A percentile compares a stretch with the other conserved stretches of the same genome.
phyloP scores from a whole-genome alignment of 2,329 filamentous ascomycete genomes.

The Aureobasidium sp. region DNA sequence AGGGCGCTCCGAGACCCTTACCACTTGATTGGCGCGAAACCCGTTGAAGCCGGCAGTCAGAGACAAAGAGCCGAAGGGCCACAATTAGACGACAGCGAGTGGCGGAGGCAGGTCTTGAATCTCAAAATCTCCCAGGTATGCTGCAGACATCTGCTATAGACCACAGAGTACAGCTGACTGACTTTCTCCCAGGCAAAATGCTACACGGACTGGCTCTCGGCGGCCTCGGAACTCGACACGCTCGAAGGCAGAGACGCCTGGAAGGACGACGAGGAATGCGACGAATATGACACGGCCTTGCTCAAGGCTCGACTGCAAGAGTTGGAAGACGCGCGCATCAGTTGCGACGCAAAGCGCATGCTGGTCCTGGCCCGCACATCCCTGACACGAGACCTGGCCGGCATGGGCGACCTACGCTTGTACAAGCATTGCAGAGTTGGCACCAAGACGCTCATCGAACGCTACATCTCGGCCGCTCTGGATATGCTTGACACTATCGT shows the following conservation, averaged over 20 bases:
- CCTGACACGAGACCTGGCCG: slow-evolving; percentile 72
- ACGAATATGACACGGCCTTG: slow-evolving; percentile 64
- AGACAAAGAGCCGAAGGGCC: slow-evolving; percentile 22
- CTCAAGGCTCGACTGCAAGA: slow-evolving; percentile 64
- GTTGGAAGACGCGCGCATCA: slow-evolving; percentile 65
- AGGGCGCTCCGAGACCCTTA: slow-evolving; percentile 5
- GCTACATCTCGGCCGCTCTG: slow-evolving; percentile 74
- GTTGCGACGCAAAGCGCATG: slow-evolving; percentile 68
- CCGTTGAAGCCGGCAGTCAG: slow-evolving; percentile 2
- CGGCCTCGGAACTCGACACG: slow-evolving; percentile 68
- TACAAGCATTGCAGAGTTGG: slow-evolving; percentile 81
- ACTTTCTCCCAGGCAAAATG: slow-evolving; percentile 52
- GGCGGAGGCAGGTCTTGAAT: slow-evolving; percentile 53
- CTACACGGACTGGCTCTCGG: slow-evolving; percentile 64
- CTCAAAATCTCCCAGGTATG: slow-evolving; percentile 60
- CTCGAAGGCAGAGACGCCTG: slow-evolving; percentile 75
- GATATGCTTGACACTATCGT: slow-evolving; percentile 67
- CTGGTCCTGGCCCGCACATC: slow-evolving; percentile 73
- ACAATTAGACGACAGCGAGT: slow-evolving; percentile 30
- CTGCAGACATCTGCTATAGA: slow-evolving; percentile 17
- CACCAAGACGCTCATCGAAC: slow-evolving; percentile 80
- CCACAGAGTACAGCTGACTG: not conserved
- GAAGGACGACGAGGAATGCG: slow-evolving; percentile 62
- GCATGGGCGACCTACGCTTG: slow-evolving; percentile 74
- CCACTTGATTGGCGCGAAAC: not conserved